Conservation (phyloP, 495 filamentous ascomycete genomes). For the Pseudoneurospora amorphoporcata region DNA sequence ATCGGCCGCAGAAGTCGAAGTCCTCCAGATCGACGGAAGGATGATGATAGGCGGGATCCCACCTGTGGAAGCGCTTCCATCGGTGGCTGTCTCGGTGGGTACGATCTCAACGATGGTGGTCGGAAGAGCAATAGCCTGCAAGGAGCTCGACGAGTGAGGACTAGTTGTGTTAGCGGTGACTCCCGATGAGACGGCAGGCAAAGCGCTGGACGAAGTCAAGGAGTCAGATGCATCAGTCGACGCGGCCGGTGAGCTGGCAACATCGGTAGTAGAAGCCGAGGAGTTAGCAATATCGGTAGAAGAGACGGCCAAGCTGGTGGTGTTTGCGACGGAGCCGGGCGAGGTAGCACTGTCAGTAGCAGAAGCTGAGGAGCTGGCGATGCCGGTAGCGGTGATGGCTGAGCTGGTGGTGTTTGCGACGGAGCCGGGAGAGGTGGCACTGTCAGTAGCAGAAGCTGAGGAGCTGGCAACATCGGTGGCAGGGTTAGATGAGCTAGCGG, state of each 20-base stretch:
- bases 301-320: not conserved
- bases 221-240: not conserved
- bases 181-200: not conserved
- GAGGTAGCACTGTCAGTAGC: not conserved
- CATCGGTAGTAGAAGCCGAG: not conserved
- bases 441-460: not conserved
- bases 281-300: not conserved
- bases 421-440: slow-evolving; percentile 1
- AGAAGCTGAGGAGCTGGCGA: not conserved
- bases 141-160: not conserved
- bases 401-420: not conserved
- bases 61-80: not conserved
- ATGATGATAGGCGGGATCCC: not conserved
- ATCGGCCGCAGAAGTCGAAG: not conserved
- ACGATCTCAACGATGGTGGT: not conserved
- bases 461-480: not conserved
- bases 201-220: not conserved
- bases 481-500: not conserved
- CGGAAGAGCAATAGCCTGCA: not conserved
- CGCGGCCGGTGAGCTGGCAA: not conserved
- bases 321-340: not conserved
- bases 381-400: not conserved
- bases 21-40: slow-evolving; percentile 2
- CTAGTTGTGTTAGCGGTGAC: not conserved
- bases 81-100: not conserved